Evolutionary conservation across 225 moss, liverwort and hornwort species (phyloP), one percentile per base, ranked within the genome.

Genomic region (Pleurozium schreberi): DNA sequence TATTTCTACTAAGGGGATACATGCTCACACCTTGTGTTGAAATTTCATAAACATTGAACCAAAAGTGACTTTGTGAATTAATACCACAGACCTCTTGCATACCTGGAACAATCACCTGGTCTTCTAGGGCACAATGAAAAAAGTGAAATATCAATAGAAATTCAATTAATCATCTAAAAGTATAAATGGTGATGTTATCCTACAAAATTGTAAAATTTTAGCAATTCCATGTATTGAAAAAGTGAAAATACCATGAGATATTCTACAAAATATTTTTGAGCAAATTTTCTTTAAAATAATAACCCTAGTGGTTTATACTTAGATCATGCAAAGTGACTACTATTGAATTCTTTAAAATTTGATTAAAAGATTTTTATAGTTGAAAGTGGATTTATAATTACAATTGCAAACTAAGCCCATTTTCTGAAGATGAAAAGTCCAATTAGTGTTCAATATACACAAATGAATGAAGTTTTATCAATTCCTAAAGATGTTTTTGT

Each of bases 1-100:
- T 9, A 27, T 10, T 71, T 1, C 17, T 0, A 43, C 42, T 25
- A 40, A 14, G 2, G 5, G 9, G 1, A 1, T 25, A 14, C 3
- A 14, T 26, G 25, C 26, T 42, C 9, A 15, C 5, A 42, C 6
- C 17, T 43, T 43, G 3, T 43, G 9, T 43, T 3, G 43, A 43
- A 5, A 28, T 27, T 15, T 16, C 2, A 0, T 43, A 43, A 17
- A 2, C 71, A 43, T 43, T 3, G 2, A 0, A 2, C 43, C 2
- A 2, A 27, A 17, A 70, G 3, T 42, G 0, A 16, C 28, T 43
- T 43, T 2, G 0, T 43, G 3, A 0, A 0, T 15, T 27, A 43
- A 1, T 43, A 16, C 3, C 4, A 0, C 0, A 10, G 10, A 28
- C 28, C 6, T 27, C 28, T 71, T 28, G 9, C 0, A 0, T 28